Percentiles rank a stretch among this genome's conserved stretches.
phyloP scores from a whole-genome alignment of 2,329 filamentous ascomycete genomes.

The Aureobasidium mangrovei region DNA sequence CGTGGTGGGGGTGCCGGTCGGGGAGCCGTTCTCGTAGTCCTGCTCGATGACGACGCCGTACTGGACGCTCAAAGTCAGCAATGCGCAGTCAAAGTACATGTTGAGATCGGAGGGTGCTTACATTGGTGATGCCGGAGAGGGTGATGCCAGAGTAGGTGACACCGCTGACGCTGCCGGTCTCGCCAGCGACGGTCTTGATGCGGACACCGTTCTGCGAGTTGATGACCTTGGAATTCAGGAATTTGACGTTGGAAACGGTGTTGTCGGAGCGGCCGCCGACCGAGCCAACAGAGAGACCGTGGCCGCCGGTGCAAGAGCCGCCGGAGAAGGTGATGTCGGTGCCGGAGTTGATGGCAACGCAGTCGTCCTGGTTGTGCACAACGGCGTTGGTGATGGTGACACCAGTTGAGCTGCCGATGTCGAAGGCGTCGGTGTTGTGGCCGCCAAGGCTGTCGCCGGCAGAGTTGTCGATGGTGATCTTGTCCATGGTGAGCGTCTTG shows the following conservation, averaged over 20 bases:
- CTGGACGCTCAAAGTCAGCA: conserved; percentile 15
- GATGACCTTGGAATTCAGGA: conserved; percentile 39
- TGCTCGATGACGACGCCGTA: conserved; percentile 37
- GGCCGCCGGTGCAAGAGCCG: conserved; percentile 40
- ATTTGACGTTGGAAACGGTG: conserved; percentile 40
- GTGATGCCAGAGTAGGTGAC: conserved; percentile 29
- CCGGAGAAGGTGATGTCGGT: conserved; percentile 36
- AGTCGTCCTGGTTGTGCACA: conserved; percentile 26
- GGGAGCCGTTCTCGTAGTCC: conserved; percentile 45
- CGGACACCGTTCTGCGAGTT: conserved; percentile 43
- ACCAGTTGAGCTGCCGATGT: conserved; percentile 20
- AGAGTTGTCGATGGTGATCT: conserved; percentile 50
- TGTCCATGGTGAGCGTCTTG: conserved; percentile 37
- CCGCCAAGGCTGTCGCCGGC: conserved; percentile 37
- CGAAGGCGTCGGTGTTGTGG: conserved; percentile 27
- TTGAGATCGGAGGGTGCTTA: neutral
- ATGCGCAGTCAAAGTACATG: conserved; percentile 24
- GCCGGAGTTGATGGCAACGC: conserved; percentile 27
- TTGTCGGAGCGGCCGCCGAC: conserved; percentile 47
- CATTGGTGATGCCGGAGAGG: conserved; percentile 36
- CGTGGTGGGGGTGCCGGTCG: conserved; percentile 36
- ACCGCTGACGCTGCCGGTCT: conserved; percentile 42
- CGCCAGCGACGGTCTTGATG: conserved; percentile 45
- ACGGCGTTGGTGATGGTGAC: conserved; percentile 22
- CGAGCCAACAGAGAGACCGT: conserved; percentile 48